These are phyloP conservation scores for Melampsora larici-populina DNA, from an alignment of 1,284 basidiomycete genomes.

Conservation along the genomic window DNA sequence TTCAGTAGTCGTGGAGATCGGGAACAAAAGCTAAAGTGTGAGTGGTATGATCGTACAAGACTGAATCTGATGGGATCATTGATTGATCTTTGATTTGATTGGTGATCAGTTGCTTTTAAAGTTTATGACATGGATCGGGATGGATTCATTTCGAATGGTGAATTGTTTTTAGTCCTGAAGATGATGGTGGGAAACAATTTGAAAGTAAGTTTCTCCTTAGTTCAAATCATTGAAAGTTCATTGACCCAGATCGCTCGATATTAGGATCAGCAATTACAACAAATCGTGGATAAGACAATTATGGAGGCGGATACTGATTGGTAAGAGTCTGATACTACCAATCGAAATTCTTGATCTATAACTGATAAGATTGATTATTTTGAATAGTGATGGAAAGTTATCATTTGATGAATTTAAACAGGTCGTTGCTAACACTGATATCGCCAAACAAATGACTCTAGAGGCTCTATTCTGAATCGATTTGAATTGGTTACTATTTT, in stretches of 20 bases:
- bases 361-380: neutral
- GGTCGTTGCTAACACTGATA: constrained; percentile 94
- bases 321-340: constrained; percentile 49
- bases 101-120: constrained; percentile 78
- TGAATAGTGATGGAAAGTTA: constrained; percentile 79
- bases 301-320: constrained; percentile 98
- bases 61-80: neutral
- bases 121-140: constrained; percentile 99
- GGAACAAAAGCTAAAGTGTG: constrained; percentile 94
- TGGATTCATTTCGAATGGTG: constrained; percentile 96
- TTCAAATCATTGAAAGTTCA: neutral
- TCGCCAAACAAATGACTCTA: constrained; percentile 97
- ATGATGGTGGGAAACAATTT: constrained; percentile 99
- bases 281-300: constrained; percentile 99
- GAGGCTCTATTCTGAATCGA: constrained; percentile 73
- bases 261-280: constrained; percentile 91
- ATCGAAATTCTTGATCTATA: neutral
- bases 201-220: constrained; percentile 57
- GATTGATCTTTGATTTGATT: neutral
- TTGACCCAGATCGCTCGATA: neutral
- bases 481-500: neutral
- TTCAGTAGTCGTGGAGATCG: constrained; percentile 93
- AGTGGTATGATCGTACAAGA: neutral
- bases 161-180: constrained; percentile 95
- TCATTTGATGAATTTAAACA: constrained; percentile 93